Evolutionary conservation across 2,329 filamentous ascomycete genomes (phyloP), one percentile per base, ranked within the genome.

Genomic region (Dactylonectria macrodidyma): DNA sequence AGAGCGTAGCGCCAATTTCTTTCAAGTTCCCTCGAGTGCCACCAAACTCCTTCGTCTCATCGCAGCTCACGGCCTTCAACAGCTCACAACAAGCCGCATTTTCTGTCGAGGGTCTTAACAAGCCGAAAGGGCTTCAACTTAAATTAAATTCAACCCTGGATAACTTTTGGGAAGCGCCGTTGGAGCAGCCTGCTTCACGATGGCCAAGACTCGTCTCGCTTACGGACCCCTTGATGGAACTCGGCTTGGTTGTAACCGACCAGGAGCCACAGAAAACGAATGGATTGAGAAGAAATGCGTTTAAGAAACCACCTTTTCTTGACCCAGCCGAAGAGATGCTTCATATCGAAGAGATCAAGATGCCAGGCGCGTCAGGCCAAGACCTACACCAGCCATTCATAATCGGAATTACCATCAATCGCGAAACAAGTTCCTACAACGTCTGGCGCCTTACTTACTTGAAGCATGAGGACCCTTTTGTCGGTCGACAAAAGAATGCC

Each of bases 391-490:
- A 86, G 34, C 85, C 86, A 19, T 82, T 98, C 30, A 88, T 93
- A 11, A 83, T 98, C 63, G 91, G 94, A 11, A 88, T 98, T 58
- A 98, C 95, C 0, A 85, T 92, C 69, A 97, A 98, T 77, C 84
- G 90, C 62, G 91, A 94, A 71, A 90, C 90, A 3, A 92, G 90
- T 73, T 88, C 91, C 74, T 95, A 97, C 78, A 96, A 91, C 3
- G 86, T 98, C 52, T 98, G 95, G 95, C 91, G 91, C 66, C 88
- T 95, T 59, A 88, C 90, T 51, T 97, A 97, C 78, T 84, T 95
- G 60, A 88, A 92, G 34, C 90, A 92, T 68, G 90, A 92, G 70
- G 88, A 90, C 66, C 83, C 84, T 19, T 85, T 88, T 72, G 78
- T 86, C 69, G 75, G 87, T 78, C 75, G 85, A 19, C 80, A 81